Evolutionary conservation across 225 moss, liverwort and hornwort genomes (phyloP).

Genomic region (Marchantia paleacea): DNA sequence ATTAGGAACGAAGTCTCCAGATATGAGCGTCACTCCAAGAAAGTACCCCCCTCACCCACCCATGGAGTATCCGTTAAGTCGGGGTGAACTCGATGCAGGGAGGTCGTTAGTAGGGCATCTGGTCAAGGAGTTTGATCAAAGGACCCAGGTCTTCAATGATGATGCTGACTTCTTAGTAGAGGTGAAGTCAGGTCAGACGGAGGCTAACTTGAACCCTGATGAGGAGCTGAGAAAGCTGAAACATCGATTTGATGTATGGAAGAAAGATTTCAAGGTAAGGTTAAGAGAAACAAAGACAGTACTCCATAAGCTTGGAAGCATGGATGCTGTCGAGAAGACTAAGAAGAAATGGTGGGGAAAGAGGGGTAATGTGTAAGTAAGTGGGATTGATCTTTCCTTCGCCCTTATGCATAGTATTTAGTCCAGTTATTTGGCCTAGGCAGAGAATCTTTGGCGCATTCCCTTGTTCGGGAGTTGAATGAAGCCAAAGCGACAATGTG

Average conservation of each 20-base stretch:
- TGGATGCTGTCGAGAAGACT: conserved; percentile 69
- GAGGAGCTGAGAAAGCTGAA: conserved; percentile 90
- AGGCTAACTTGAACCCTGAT: conserved; percentile 89
- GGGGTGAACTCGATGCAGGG: conserved; percentile 77
- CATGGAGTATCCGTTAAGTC: conserved; percentile 52
- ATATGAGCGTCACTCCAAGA: conserved; percentile 59
- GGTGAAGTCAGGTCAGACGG: conserved; percentile 91
- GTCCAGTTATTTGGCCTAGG: conserved; percentile 11
- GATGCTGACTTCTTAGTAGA: conserved; percentile 94
- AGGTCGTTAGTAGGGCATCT: conserved; percentile 81
- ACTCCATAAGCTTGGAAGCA: conserved; percentile 76
- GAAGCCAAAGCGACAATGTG: conserved; percentile 7
- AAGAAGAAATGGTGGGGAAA: conserved; percentile 99
- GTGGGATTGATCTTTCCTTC: background rate
- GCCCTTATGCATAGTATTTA: conserved; percentile 25
- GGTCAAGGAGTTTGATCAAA: conserved; percentile 92
- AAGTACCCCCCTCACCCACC: conserved; percentile 63
- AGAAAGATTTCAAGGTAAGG: conserved; percentile 94
- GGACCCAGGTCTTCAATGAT: conserved; percentile 95
- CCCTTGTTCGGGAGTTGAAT: conserved; percentile 16
- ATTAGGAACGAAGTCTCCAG: conserved; percentile 82
- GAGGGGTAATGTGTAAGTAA: conserved; percentile 45
- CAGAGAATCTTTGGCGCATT: conserved; percentile 20
- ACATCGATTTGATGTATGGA: conserved; percentile 87
- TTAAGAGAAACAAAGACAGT: conserved; percentile 93